Percentiles rank a stretch among this genome's conserved stretches.
These are phyloP conservation scores for Penicillium polonicum DNA, from an alignment of 2,329 filamentous ascomycete genomes.

Conservation along the genomic window DNA sequence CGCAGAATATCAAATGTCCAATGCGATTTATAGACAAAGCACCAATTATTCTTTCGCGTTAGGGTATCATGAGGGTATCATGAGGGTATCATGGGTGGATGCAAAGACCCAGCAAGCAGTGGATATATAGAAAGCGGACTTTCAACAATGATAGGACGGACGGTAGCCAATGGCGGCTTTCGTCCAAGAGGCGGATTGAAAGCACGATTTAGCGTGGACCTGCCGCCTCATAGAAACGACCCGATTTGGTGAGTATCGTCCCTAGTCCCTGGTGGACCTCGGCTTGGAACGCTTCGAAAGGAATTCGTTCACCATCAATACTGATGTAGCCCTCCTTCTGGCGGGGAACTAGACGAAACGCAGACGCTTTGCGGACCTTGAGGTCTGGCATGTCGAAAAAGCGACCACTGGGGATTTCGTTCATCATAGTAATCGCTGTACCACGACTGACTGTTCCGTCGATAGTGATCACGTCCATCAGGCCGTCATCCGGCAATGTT, in stretches of 20 bases:
- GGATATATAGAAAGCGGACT: slow-evolving; percentile 8
- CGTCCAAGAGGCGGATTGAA: neutral
- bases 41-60: slow-evolving; percentile 22
- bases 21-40: slow-evolving; percentile 14
- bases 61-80: slow-evolving; percentile 43
- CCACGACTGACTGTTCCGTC: slow-evolving; percentile 69
- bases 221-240: slow-evolving; percentile 65
- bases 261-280: slow-evolving; percentile 83
- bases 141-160: neutral
- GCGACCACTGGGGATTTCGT: slow-evolving; percentile 67
- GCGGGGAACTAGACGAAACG: slow-evolving; percentile 78
- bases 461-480: slow-evolving; percentile 79
- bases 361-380: slow-evolving; percentile 79
- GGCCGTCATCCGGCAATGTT: slow-evolving; percentile 76
- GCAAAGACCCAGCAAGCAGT: slow-evolving; percentile 20
- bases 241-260: slow-evolving; percentile 76
- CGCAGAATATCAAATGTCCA: slow-evolving; percentile 8
- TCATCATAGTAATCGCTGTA: slow-evolving; percentile 67
- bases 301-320: slow-evolving; percentile 85
- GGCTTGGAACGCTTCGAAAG: slow-evolving; percentile 86
- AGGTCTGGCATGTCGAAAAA: slow-evolving; percentile 80
- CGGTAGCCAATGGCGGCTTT: slow-evolving; percentile 1
- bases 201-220: slow-evolving; percentile 30
- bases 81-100: slow-evolving; percentile 37
- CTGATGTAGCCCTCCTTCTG: slow-evolving; percentile 79